Evolutionary conservation across 495 filamentous ascomycete genomes (phyloP).

Genomic region (Copromyces sp.): DNA sequence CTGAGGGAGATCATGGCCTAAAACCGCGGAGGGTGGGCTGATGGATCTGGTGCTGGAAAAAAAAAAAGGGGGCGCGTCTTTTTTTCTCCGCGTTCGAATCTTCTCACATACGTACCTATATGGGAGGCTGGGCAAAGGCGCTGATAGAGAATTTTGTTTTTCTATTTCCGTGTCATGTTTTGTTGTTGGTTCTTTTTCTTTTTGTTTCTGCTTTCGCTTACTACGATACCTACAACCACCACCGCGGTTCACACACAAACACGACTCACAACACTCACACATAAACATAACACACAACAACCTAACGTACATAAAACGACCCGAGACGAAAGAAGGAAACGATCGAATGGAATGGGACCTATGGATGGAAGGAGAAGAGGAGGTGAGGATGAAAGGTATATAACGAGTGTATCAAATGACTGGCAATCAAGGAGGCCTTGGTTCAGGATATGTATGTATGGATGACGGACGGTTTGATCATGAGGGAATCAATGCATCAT

Average conservation of each 20-base stretch:
- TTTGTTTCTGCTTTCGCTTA: background rate
- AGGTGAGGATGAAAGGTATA: background rate
- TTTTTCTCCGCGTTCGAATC: background rate
- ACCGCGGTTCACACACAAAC: background rate
- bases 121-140: background rate
- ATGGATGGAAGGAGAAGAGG: background rate
- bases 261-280: background rate
- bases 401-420: background rate
- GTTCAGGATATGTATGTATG: background rate
- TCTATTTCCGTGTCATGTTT: background rate
- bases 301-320: background rate
- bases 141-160: background rate
- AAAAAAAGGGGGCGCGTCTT: background rate
- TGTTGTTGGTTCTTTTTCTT: background rate
- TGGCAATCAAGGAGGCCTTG: background rate
- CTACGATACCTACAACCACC: background rate
- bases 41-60: background rate
- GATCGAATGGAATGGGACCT: background rate
- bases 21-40: background rate
- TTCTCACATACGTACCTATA: background rate
- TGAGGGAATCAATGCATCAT: background rate
- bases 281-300: background rate
- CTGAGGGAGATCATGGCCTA: slow-evolving; percentile 40
- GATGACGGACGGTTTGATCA: background rate
- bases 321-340: background rate